Percentiles rank a stretch among this genome's conserved stretches.
These are phyloP conservation scores for Staphylotrichum longicolle DNA, from an alignment of 495 filamentous ascomycete genomes.

Conservation along the genomic window DNA sequence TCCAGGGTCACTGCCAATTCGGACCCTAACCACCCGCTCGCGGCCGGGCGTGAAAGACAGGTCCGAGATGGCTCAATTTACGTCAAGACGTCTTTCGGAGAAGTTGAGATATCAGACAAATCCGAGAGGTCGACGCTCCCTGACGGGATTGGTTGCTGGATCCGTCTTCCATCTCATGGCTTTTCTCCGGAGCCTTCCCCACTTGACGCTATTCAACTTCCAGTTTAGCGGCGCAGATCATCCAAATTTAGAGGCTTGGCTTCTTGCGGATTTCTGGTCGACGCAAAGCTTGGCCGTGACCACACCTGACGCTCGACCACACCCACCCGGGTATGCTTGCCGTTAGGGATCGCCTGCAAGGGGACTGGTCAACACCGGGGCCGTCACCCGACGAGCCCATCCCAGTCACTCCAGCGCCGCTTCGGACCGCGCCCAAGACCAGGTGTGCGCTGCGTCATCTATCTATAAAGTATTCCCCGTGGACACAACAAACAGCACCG, in stretches of 20 bases:
- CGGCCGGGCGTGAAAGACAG: constrained; percentile 7
- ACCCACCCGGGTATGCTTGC: background rate
- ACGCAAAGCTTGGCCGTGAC: constrained; percentile 7
- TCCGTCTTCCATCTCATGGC: too few relatives aligned
- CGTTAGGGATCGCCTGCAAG: too few relatives aligned
- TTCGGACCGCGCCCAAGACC: too few relatives aligned
- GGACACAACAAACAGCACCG: background rate
- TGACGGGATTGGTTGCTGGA: too few relatives aligned
- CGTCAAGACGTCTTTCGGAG: background rate
- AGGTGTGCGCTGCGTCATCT: too few relatives aligned
- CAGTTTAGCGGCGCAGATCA: constrained; percentile 14
- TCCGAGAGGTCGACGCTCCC: too few relatives aligned
- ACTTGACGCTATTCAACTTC: background rate
- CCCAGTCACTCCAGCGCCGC: background rate
- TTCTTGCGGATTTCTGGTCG: background rate
- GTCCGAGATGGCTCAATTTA: background rate
- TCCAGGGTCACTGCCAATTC: too few relatives aligned
- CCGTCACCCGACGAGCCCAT: background rate
- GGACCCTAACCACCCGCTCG: constrained; percentile 4
- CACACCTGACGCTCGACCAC: background rate
- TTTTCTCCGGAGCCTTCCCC: background rate
- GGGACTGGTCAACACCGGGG: background rate
- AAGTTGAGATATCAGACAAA: too few relatives aligned
- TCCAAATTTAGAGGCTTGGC: background rate
- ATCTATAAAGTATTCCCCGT: too few relatives aligned